Evolutionary conservation across 305 asterid genomes (phyloP), one percentile per base, ranked within the genome.

Genomic region (Fraxinus paxiana): DNA sequence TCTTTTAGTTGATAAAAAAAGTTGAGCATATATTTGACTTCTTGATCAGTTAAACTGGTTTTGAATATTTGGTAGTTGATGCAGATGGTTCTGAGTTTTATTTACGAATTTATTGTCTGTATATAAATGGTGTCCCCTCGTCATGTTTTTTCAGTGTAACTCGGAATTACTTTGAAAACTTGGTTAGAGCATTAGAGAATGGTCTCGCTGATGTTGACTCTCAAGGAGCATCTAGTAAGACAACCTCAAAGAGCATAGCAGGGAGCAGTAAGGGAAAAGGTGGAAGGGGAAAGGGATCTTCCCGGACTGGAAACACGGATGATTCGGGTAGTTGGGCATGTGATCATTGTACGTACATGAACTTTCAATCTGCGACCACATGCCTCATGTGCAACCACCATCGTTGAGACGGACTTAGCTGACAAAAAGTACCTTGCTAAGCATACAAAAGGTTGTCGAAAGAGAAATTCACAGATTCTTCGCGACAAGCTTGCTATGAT

Each of bases 131-230:
- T 63, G 6, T 20, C 34, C 71, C 33, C 6, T 41, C 10, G 34
- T 26, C 41, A 4, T 69, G 37, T 69, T 30, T 51, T 28, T 51
- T 28, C 92, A 95, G 98, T 70, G 95, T 92, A 78, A 93, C 98
- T 0, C 84, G 97, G 18, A 93, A 86, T 85, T 92, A 90, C 92
- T 94, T 94, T 80, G 98, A 94, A 63, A 94, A 93, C 87, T 81
- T 94, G 90, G 98, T 94, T 69, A 83, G 91, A 84, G 96, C 98
- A 75, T 82, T 94, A 38, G 98, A 93, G 89, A 92, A 91, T 51
- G 98, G 93, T 78, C 98, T 94, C 48, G 83, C 92, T 59, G 98
- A 95, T 79, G 97, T 93, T 37, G 97, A 91, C 83, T 85, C 97
- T 13, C 93, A 90, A 81, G 90, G 89, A 46, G 85, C 86, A 65